Evolutionary conservation across 2,329 filamentous ascomycete species (phyloP).

Genomic region (Lomentospora prolificans): DNA sequence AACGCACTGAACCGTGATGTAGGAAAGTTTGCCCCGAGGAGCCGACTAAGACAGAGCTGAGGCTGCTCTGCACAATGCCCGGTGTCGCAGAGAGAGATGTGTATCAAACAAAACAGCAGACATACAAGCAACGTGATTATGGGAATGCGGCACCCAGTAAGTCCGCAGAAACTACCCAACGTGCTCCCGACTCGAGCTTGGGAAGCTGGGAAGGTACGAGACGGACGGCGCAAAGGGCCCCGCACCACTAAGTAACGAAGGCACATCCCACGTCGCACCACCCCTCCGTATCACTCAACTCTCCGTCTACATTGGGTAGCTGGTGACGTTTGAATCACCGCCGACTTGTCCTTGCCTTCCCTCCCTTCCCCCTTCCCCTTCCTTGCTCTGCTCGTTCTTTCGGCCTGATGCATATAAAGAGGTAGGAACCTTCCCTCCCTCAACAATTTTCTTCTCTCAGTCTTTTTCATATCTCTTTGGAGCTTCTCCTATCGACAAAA

Average conservation of each 20-base stretch:
- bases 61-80: background rate
- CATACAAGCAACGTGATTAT: background rate
- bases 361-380: background rate
- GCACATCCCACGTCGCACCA: constrained; percentile 4
- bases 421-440: background rate
- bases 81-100: background rate
- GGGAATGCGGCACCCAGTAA: background rate
- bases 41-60: background rate
- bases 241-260: background rate
- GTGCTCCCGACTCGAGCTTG: background rate
- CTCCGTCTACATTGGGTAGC: background rate
- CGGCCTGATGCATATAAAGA: constrained; percentile 5
- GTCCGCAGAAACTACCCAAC: background rate
- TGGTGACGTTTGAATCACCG: constrained; percentile 2
- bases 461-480: constrained; percentile 1
- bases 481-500: background rate
- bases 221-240: background rate
- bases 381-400: background rate
- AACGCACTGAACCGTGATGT: too few species aligned
- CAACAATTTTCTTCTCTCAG: constrained; percentile 1
- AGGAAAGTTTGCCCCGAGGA: background rate
- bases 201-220: background rate
- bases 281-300: background rate
- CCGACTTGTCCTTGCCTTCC: background rate
- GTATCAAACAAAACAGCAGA: background rate